Evolutionary conservation across 2,329 filamentous ascomycete genomes (phyloP).

Genomic region (Aspergillus arachidicola): DNA sequence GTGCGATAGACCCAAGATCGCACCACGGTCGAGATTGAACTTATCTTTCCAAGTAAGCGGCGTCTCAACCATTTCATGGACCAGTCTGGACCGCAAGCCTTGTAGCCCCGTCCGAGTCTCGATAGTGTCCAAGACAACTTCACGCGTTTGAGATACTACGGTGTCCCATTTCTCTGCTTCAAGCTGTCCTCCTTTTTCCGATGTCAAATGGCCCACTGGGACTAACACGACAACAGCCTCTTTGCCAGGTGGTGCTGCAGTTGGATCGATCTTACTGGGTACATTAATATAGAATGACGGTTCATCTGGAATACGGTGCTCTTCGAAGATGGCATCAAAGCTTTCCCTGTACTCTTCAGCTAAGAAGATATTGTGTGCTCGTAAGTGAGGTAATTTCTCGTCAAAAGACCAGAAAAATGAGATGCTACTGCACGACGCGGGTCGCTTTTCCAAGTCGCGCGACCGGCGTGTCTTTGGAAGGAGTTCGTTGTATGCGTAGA

Average conservation of each 20-base stretch:
- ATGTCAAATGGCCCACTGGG: constrained; percentile 64
- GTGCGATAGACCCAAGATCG: constrained; percentile 72
- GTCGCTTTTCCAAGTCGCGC: constrained; percentile 36
- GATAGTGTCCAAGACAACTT: constrained; percentile 32
- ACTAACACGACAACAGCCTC: constrained; percentile 72
- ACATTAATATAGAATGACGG: constrained; percentile 80
- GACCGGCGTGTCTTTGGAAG: neutral
- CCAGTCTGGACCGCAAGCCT: constrained; percentile 50
- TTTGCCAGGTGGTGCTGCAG: constrained; percentile 65
- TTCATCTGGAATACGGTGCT: constrained; percentile 66
- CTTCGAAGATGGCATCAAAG: constrained; percentile 76
- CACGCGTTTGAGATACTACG: neutral
- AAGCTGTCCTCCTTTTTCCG: too few species aligned
- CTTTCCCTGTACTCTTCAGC: constrained; percentile 71
- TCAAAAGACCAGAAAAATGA: constrained; percentile 67
- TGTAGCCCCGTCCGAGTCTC: constrained; percentile 60
- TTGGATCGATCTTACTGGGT: constrained; percentile 68
- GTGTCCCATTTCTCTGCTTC: neutral
- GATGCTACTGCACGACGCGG: constrained; percentile 70
- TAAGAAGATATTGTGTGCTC: constrained; percentile 76
- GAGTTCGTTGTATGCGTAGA: constrained; percentile 2
- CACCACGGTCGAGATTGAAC: constrained; percentile 76
- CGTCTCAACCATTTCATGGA: constrained; percentile 67
- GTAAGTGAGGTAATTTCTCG: constrained; percentile 60
- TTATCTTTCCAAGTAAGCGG: constrained; percentile 65